A percentile compares a stretch with the other conserved stretches of the same genome.
These are phyloP conservation scores for Picea glauca DNA, from an alignment of 75 land plant genomes.

Conservation along the genomic window DNA sequence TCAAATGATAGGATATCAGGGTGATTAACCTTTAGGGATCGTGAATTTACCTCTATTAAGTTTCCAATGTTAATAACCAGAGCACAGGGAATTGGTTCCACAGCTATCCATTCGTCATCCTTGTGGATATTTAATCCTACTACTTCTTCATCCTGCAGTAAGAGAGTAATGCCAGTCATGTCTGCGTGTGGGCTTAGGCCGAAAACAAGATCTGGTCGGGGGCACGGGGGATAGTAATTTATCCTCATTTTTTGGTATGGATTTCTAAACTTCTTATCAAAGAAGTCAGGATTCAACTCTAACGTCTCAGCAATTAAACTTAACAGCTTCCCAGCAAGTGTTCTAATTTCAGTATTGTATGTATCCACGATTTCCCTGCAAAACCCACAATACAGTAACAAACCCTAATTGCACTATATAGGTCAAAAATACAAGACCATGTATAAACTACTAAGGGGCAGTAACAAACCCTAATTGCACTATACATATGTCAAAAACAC, in stretches of 20 bases:
- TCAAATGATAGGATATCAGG: not conserved
- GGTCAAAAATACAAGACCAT: no score
- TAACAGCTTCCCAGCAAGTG: not conserved
- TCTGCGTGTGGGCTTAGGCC: slow-evolving; percentile 25
- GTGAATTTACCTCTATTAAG: slow-evolving; percentile 11
- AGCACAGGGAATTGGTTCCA: slow-evolving; percentile 13
- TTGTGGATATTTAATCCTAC: slow-evolving; percentile 19
- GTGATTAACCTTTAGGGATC: not conserved
- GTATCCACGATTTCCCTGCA: not conserved
- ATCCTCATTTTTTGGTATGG: not conserved
- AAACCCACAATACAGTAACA: not conserved
- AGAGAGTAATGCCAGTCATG: slow-evolving; percentile 12
- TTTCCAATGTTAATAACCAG: slow-evolving; percentile 25
- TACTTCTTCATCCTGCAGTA: slow-evolving; percentile 18
- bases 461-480: no score
- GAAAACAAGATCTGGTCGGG: slow-evolving; percentile 18
- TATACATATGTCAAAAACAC: no score
- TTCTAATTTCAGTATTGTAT: not conserved
- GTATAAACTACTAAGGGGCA: no score
- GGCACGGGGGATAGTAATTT: slow-evolving; percentile 23
- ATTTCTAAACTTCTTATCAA: slow-evolving; percentile 28
- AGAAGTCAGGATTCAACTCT: slow-evolving; percentile 24
- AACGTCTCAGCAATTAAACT: slow-evolving; percentile 30
- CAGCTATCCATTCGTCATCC: slow-evolving; percentile 17
- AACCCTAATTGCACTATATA: no score